Evolutionary conservation across 208 protist species (phyloP), one percentile per base, ranked within the genome.

Genomic region (Acanthamoeba lenticulata): DNA sequence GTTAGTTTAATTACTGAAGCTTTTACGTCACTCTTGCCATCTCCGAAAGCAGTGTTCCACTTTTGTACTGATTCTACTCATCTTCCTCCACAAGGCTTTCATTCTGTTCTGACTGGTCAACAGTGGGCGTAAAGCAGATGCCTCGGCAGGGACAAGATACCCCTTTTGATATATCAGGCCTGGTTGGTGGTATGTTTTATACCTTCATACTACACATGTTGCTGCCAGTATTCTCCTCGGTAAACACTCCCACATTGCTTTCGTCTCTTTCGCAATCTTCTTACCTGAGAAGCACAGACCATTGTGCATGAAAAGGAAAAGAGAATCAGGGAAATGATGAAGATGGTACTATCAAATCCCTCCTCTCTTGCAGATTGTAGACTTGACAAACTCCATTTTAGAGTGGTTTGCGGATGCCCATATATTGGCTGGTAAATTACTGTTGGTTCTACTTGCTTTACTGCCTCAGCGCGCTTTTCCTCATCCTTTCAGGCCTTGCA

Each of bases 241-340:
- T 93, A 93, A 5, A 19, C 19, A 34, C 3, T 27, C 92, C 45
- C 27, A 57, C 24, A 40, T 92, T 27, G 34, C 19, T 11, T 34
- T 67, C n/a, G 6, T 57, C n/a, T 11, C 15, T 38, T 9, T 44
- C 29, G 29, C 17, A 92, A 45, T 29, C n/a, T 40, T 83, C 11
- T n/a, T 38, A 62, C 21, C 13, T 47, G 19, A 67, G n/a, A n/a
- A n/a, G n/a, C n/a, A n/a, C 60, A 93, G 89, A 79, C 79, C 32
- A 95, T 95, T 32, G 94, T 94, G 29, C 62, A 94, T 34, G 88
- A 95, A 34, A 95, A 95, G 55, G 94, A 95, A 47, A 21, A 94
- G 11, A 0, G 74, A 9, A 55, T 95, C 2, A 1, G 86, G 11
- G 86, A 95, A 74, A 90, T 93, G 27, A 95, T 95, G 94, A 93